Evolutionary conservation across 2,329 filamentous ascomycete species (phyloP).

Genomic region (Hymenoscyphus occultus): DNA sequence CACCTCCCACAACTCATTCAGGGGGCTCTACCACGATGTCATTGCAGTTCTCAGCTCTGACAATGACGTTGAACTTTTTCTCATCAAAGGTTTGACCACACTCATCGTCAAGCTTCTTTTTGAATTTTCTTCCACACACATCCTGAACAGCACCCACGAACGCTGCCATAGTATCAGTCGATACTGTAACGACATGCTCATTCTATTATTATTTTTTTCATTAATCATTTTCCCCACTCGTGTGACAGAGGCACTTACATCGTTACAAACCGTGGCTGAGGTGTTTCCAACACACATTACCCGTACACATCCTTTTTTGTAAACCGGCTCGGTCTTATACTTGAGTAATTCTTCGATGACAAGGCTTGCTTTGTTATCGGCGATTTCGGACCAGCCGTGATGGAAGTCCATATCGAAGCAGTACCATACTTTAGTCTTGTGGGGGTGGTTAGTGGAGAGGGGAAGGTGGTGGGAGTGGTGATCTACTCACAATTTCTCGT

Average conservation of each 20-base stretch:
- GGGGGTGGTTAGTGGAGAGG: neutral
- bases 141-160: neutral
- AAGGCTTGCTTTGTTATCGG: neutral
- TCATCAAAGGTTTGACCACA: neutral
- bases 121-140: neutral
- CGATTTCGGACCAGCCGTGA: neutral
- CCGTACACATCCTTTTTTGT: neutral
- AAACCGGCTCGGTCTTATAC: neutral
- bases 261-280: neutral
- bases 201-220: neutral
- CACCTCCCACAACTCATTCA: too few relatives aligned
- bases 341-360: neutral
- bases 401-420: neutral
- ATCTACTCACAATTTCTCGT: neutral
- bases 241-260: neutral
- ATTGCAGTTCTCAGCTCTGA: neutral
- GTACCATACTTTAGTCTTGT: neutral
- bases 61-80: neutral
- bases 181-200: neutral
- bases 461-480: neutral
- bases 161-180: neutral
- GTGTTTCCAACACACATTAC: neutral
- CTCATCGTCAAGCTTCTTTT: neutral
- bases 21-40: too few relatives aligned
- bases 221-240: neutral